Conservation (phyloP, 805 yeast genomes). For the Candida schatavii region DNA sequence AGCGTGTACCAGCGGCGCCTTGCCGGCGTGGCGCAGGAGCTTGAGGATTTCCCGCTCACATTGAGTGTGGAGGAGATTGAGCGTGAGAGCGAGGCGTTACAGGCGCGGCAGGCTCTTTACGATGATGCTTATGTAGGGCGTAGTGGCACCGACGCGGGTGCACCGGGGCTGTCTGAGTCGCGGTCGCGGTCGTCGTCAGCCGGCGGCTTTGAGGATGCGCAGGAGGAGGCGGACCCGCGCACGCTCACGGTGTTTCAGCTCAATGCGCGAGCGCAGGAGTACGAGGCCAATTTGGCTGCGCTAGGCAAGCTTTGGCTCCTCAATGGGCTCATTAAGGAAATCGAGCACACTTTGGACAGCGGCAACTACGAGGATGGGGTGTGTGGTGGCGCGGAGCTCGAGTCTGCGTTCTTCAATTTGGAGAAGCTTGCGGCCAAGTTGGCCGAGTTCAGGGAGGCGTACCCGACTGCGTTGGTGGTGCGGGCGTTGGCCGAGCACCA, state of each 20-base stretch:
- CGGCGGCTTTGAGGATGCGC: not conserved
- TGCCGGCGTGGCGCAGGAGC: not conserved
- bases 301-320: slow-evolving; percentile 27
- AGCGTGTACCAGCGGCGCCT: not conserved
- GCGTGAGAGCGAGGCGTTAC: not conserved
- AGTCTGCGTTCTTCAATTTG: slow-evolving; percentile 15
- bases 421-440: slow-evolving; percentile 16
- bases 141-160: no score
- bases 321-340: slow-evolving; percentile 24
- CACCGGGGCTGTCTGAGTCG: no score
- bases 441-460: slow-evolving; percentile 9
- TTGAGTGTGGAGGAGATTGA: not conserved
- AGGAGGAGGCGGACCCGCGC: not conserved
- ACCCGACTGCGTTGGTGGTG: slow-evolving; percentile 1
- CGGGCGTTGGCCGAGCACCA: slow-evolving; percentile 1
- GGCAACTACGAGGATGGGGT: slow-evolving; percentile 7
- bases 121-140: no score
- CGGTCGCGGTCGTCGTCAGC: not conserved
- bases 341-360: slow-evolving; percentile 11
- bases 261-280: slow-evolving; percentile 10
- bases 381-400: slow-evolving; percentile 17
- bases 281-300: slow-evolving; percentile 9
- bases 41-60: not conserved
- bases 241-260: slow-evolving; percentile 11
- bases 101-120: no score